Evolutionary conservation across 1,284 basidiomycete species (phyloP), one percentile per base, ranked within the genome.

Genomic region (Cryptococcus sp.): DNA sequence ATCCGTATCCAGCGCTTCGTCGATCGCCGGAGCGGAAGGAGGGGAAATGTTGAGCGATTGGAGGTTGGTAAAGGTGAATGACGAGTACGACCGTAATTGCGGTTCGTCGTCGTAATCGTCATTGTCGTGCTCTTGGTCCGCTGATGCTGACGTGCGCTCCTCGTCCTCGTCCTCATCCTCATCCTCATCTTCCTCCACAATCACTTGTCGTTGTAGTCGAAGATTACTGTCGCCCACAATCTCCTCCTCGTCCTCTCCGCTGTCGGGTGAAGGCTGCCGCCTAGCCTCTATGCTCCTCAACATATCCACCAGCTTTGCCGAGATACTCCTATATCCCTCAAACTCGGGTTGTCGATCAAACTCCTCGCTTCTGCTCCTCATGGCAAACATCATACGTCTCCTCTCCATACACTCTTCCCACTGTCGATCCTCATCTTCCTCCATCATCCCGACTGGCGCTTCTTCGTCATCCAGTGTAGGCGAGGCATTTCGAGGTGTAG

Each of bases 311-410:
- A 71, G 48, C 0, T 62, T 67, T 14, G 68, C 58, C 10, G 66
- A 69, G 5, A 71, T 48, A 34, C 61, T 65, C 33, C 63, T 58
- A 51, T 70, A 71, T 23, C 69, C 69, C 43, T 69, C 68, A 42
- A 71, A 70, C 50, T 67, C 61, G 22, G 64, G 66, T 41, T 64
- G 60, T 25, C 55, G 47, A 16, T 53, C 53, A 1, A 49, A 52
- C 23, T 44, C 51, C 5, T 55, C 56, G 1, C 38, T 23, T 4
- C 42, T 46, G 16, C 55, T 47, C 34, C 56, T 55, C 62, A 69
- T 60, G 11, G 66, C 65, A 45, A 72, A 72, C 68, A 72, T 70
- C 64, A 69, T 67, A 35, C 67, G 41, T 31, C 68, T 52, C 25
- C 69, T 48, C 32, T 66, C 65, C 56, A 68, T 63, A 49, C 67